A percentile compares a stretch with the other conserved stretches of the same genome.
Evolutionary conservation across 148 eudicot genomes (phyloP).

Genomic region (Agrostemma githago): DNA sequence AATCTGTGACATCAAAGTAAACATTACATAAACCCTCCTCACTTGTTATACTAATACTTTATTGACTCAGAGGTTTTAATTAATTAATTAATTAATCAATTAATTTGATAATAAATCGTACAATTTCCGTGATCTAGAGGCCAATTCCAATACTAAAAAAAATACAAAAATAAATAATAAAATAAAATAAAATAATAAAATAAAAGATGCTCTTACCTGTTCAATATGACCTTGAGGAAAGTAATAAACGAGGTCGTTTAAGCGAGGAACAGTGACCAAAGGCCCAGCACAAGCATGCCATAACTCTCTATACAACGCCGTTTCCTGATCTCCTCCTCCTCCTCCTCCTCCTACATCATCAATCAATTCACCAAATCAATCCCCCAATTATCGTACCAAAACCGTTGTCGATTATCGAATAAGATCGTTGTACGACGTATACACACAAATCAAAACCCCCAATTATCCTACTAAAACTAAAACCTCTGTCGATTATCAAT

Average conservation of each 20-base stretch:
- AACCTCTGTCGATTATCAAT: neutral
- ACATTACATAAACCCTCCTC: no score
- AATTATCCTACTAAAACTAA: no score
- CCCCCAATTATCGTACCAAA: no score
- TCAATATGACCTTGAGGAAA: slow-evolving; percentile 99
- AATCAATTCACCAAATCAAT: no score
- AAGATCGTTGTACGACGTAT: no score
- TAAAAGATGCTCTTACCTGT: slow-evolving; percentile 44
- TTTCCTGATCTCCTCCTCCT: slow-evolving; percentile 65
- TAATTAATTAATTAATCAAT: neutral
- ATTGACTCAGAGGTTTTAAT: no score
- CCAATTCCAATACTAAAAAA: neutral
- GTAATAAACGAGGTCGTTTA: slow-evolving; percentile 67
- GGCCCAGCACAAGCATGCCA: slow-evolving; percentile 99
- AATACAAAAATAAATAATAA: slow-evolving; percentile 9
- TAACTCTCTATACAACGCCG: slow-evolving; percentile 75
- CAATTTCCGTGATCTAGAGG: no score
- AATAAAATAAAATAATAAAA: neutral
- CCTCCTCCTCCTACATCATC: slow-evolving; percentile 37
- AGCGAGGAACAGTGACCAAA: slow-evolving; percentile 81
- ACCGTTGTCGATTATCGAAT: neutral
- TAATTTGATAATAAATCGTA: neutral
- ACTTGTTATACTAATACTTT: no score
- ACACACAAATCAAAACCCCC: neutral
- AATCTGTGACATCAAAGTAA: no score